phyloP scores from a whole-genome alignment of 2,329 filamentous ascomycete genomes.

The Hysterium pulicare region DNA sequence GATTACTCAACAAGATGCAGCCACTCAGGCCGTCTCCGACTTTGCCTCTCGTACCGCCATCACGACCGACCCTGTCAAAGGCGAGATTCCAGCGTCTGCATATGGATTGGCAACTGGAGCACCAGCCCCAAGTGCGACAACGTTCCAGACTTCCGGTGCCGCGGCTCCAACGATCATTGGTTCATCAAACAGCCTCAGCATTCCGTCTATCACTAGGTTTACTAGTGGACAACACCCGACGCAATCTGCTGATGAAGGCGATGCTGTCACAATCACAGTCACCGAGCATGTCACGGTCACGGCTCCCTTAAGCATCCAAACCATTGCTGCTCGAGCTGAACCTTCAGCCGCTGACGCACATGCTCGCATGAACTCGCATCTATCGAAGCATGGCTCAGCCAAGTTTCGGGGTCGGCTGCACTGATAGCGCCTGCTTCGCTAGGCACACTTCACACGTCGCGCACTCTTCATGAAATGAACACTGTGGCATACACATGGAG shows the following conservation, averaged over 20 bases:
- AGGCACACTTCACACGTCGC: no score
- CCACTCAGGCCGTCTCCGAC: constrained; percentile 36
- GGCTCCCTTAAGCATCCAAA: constrained; percentile 5
- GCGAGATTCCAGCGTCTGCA: constrained; percentile 15
- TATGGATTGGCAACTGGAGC: background rate
- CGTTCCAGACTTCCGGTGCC: background rate
- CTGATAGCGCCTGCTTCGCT: no score
- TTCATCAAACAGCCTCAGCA: background rate
- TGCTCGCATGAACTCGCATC: background rate
- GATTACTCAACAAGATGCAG: constrained; percentile 42
- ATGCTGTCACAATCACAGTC: constrained; percentile 21
- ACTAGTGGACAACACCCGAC: constrained; percentile 13
- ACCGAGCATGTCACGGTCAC: constrained; percentile 28
- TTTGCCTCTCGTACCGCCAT: constrained; percentile 41
- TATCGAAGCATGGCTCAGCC: background rate
- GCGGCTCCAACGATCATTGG: background rate
- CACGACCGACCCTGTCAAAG: constrained; percentile 25
- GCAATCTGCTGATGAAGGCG: constrained; percentile 2
- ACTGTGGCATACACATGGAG: no score
- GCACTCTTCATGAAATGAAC: no score
- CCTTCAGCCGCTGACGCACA: background rate
- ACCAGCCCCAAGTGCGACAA: background rate
- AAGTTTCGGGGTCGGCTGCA: constrained; percentile 2
- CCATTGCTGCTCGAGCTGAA: background rate
- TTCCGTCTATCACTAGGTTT: constrained; percentile 6